phyloP scores from a whole-genome alignment of 1,284 basidiomycete genomes.

The Athelia psychrophila region DNA sequence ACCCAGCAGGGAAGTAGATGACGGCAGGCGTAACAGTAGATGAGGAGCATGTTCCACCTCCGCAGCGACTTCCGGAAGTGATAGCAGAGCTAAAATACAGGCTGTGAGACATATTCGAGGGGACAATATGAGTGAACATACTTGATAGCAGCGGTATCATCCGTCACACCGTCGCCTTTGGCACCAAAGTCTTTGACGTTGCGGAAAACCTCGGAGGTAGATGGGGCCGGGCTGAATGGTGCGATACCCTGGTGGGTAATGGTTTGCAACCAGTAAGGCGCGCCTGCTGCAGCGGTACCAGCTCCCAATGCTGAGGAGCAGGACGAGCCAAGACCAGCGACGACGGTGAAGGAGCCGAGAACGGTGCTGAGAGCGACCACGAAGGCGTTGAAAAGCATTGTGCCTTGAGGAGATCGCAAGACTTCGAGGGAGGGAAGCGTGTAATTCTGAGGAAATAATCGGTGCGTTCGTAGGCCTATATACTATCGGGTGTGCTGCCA shows the following conservation, averaged over 20 bases:
- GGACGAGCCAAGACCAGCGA: conserved; percentile 16
- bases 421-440: too few species aligned
- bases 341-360: conserved; percentile 10
- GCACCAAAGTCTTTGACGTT: conserved; percentile 69
- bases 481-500: too few species aligned
- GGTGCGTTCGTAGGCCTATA: too few species aligned
- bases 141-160: conserved; percentile 74
- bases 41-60: conserved; percentile 46
- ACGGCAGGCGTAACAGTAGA: conserved; percentile 43
- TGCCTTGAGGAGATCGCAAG: too few species aligned
- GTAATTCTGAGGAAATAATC: too few species aligned
- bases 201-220: conserved; percentile 66
- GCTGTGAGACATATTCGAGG: too few species aligned
- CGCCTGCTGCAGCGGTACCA: conserved; percentile 29
- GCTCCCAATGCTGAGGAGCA: conserved; percentile 15
- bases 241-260: conserved; percentile 67
- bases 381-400: too few species aligned
- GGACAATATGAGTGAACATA: conserved; percentile 27
- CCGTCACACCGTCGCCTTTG: conserved; percentile 63
- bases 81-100: conserved; percentile 51
- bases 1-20: conserved; percentile 53
- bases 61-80: conserved; percentile 53
- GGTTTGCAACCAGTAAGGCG: conserved; percentile 69
- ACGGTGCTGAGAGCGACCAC: neutral
- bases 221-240: conserved; percentile 53